phyloP scores from a whole-genome alignment of 2,329 filamentous ascomycete species.

The Trichophyton mentagrophytes region DNA sequence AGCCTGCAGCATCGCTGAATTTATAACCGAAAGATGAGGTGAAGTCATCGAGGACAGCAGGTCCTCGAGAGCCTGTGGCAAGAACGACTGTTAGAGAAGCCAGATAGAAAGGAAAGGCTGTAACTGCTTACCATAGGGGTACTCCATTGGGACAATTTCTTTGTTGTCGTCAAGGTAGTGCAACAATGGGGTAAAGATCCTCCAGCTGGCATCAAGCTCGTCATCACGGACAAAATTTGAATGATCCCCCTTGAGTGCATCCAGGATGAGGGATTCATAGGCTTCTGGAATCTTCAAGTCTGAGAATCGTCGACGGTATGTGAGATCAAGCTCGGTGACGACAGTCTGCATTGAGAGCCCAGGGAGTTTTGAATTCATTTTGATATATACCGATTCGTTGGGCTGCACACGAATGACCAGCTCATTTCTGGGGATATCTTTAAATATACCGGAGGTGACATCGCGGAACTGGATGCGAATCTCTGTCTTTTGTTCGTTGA shows the following conservation, averaged over 20 bases:
- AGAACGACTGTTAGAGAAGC: not conserved
- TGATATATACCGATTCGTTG: slow-evolving; percentile 99
- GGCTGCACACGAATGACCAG: slow-evolving; percentile 98
- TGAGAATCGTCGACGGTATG: slow-evolving; percentile 94
- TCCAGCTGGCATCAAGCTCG: slow-evolving; percentile 94
- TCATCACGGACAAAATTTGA: slow-evolving; percentile 98
- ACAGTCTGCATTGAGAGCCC: slow-evolving; percentile 99
- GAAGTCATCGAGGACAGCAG: slow-evolving; percentile 93
- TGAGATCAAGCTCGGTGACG: slow-evolving; percentile 93
- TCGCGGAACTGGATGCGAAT: slow-evolving; percentile 99
- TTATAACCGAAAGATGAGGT: slow-evolving; percentile 97
- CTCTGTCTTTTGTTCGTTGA: slow-evolving; percentile 99
- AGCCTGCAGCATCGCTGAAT: slow-evolving; percentile 91
- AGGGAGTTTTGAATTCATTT: slow-evolving; percentile 99
- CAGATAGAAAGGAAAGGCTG: not conserved
- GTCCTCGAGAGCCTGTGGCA: slow-evolving; percentile 77
- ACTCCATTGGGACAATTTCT: slow-evolving; percentile 99
- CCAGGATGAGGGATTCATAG: slow-evolving; percentile 93
- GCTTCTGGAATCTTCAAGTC: slow-evolving; percentile 99
- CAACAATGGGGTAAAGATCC: slow-evolving; percentile 91
- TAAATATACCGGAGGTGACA: slow-evolving; percentile 97
- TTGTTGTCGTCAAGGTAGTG: slow-evolving; percentile 99
- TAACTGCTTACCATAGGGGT: slow-evolving; percentile 77
- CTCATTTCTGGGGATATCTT: slow-evolving; percentile 98
- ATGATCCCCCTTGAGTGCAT: slow-evolving; percentile 96